Evolutionary conservation across 2,329 filamentous ascomycete genomes (phyloP), one percentile per base, ranked within the genome.

Genomic region (Talaromyces sp.): DNA sequence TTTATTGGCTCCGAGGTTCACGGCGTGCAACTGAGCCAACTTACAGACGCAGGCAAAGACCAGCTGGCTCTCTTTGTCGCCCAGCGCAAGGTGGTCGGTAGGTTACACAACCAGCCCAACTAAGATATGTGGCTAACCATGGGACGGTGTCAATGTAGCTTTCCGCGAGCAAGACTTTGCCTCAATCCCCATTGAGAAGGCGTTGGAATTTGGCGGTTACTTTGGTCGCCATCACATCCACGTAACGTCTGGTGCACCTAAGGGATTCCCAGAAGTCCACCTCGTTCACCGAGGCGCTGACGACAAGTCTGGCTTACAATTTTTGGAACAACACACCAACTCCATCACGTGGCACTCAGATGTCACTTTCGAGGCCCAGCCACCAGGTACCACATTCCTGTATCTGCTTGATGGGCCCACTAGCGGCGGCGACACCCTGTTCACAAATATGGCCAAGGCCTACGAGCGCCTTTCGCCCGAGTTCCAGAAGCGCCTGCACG

Each of bases 281-380:
- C 84, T 95, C 1, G 90, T 94, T 1, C 90, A 94, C 75, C 85
- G 90, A 44, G 86, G 86, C 23, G 88, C 85, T 56, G 79, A 85
- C 63, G 88, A 90, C 67, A 85, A 82, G 6, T 83, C 81, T 2
- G 83, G 81, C 23, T 77, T 83, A 23, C 80, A 84, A 56, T 90
- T 89, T 75, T 87, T 92, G 66, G 78, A 83, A 60, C 85, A 85
- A 54, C 84, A 89, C 27, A 93, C 90, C 3, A 94, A 88, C 76
- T 90, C 88, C 0, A 87, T 96, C 1, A 91, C 91, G 7, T 96
- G 92, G 92, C 92, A 96, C 78, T 90, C 88, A 0, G 92, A 96
- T 67, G 88, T 96, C 1, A 90, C 89, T 0, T 96, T 96, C 72
- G 93, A 96, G 79, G 80, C 85, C 67, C 92, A 97, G 77, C 92